phyloP scores from a whole-genome alignment of 2,329 filamentous ascomycete species.

The Fusarium equiseti region DNA sequence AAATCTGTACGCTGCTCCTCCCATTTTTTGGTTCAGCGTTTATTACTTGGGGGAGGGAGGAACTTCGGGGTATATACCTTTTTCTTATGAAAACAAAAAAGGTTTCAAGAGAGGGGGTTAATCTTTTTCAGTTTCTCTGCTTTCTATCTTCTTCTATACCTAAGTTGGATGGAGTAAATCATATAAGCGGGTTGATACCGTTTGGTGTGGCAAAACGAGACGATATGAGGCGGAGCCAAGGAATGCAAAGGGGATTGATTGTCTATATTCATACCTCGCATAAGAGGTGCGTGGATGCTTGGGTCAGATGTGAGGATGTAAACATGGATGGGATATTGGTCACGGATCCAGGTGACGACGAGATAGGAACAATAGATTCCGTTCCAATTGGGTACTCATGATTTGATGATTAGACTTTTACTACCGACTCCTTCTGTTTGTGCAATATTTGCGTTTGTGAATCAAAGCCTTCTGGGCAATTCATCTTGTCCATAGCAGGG shows the following conservation, averaged over 20 bases:
- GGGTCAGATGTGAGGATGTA: conserved; percentile 43
- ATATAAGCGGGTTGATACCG: conserved; percentile 40
- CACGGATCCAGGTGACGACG: conserved; percentile 37
- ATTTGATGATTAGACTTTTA: conserved; percentile 17
- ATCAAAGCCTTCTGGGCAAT: background rate
- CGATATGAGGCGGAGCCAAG: conserved; percentile 13
- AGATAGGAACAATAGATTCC: conserved; percentile 47
- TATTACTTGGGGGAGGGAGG: conserved; percentile 24
- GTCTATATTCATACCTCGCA: conserved; percentile 19
- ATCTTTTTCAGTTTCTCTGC: conserved; percentile 20
- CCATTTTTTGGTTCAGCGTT: conserved; percentile 36
- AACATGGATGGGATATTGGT: conserved; percentile 43
- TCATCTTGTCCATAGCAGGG: background rate
- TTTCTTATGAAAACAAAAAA: conserved; percentile 36
- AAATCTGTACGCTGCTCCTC: conserved; percentile 16
- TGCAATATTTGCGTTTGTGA: background rate
- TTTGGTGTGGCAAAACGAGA: conserved; percentile 16
- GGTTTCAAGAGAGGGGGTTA: conserved; percentile 30
- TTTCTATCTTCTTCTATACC: conserved; percentile 45
- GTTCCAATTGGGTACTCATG: conserved; percentile 46
- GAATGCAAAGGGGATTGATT: conserved; percentile 10
- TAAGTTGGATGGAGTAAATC: conserved; percentile 48
- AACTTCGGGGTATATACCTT: conserved; percentile 25
- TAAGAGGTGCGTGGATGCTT: conserved; percentile 37
- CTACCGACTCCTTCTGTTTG: background rate